phyloP scores from a whole-genome alignment of 129 eudicot genomes.

The Centrapalus pauciflorus region DNA sequence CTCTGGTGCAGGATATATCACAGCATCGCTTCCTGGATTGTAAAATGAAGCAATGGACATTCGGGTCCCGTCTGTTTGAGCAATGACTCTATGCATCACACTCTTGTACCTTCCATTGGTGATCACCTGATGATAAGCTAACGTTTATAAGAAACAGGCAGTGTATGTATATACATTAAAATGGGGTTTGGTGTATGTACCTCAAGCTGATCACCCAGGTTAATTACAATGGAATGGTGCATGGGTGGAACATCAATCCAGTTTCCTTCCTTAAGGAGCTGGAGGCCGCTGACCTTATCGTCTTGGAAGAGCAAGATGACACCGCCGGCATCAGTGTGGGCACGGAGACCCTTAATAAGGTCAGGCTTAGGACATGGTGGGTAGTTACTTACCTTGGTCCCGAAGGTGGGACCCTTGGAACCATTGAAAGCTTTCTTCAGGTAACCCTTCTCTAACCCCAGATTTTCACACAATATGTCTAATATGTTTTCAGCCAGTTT shows the following conservation, averaged over 20 bases:
- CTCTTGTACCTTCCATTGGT: conserved; percentile 99
- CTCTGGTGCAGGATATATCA: conserved; percentile 81
- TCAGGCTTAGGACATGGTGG: conserved; percentile 96
- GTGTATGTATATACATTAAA: background rate
- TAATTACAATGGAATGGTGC: conserved; percentile 90
- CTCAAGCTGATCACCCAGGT: conserved; percentile 97
- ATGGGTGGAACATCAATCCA: conserved; percentile 98
- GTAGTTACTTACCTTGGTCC: conserved; percentile 92
- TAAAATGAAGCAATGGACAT: conserved; percentile 95
- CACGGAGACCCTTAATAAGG: conserved; percentile 85
- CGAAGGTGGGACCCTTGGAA: conserved; percentile 81
- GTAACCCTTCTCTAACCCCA: conserved; percentile 81
- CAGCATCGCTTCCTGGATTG: conserved; percentile 94
- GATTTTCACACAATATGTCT: conserved; percentile 85
- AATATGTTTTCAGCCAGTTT: conserved; percentile 65
- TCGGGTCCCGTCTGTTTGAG: conserved; percentile 76
- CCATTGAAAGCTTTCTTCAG: conserved; percentile 83
- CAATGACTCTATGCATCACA: conserved; percentile 82
- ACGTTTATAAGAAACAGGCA: conserved; percentile 1
- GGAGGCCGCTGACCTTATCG: conserved; percentile 94
- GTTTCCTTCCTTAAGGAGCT: conserved; percentile 77
- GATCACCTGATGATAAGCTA: conserved; percentile 57
- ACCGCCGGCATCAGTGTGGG: conserved; percentile 99
- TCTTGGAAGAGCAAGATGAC: conserved; percentile 90
- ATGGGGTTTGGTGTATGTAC: conserved; percentile 23